Base-by-base conservation (phyloP, 176 grass and related monocot genomes). In the Miscanthus lutarioriparius region DNA sequence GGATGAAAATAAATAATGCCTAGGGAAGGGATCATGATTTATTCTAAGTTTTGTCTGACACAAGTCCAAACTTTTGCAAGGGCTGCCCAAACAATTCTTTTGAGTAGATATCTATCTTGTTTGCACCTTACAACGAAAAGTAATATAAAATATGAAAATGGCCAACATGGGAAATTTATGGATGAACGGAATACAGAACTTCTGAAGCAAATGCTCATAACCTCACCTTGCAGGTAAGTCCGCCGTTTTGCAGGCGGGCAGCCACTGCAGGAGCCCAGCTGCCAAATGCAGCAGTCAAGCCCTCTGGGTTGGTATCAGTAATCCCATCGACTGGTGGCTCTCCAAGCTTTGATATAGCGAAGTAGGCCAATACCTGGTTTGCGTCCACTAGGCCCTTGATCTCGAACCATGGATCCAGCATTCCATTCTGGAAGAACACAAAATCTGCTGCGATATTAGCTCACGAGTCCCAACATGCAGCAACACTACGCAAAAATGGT, bases 371-470 rank as follows among this genome's bases (percentile, higher is more conserved):
- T 2, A 98, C 93, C 82, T 98, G 96, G 74, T 95, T 92, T 15
- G 96, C 83, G 38, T 93, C 85, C 68, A 82, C 87, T 54, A 98
- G 70, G 16, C 96, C 96, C 81, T 98, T 95, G 86, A 89, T 98
- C 77, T 95, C 44, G 2, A 98, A 88, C 96, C 96, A 98, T 20
- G 96, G 96, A 16, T 98, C 96, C 67, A 98, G 76, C 96, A 98
- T 98, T 14, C 96, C 96, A 72, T 98, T 98, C 96, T 98, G 96
- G 87, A 98, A 95, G 82, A 98, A 98, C 63, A 98, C 93, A 77
- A 98, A 92, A 89, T 98, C 96, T 89, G 92, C 87, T 92, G 62
- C 74, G 89, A 82, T 88, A 67, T 91, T 81, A 90, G 80, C 53
- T 66, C 38, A 79, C 49, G 80, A 48, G 35, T 70, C 22, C 39